A percentile compares a stretch with the other conserved stretches of the same genome.
phyloP scores from a whole-genome alignment of 1,284 basidiomycete genomes.

The Fomitiporia mediterranea region DNA sequence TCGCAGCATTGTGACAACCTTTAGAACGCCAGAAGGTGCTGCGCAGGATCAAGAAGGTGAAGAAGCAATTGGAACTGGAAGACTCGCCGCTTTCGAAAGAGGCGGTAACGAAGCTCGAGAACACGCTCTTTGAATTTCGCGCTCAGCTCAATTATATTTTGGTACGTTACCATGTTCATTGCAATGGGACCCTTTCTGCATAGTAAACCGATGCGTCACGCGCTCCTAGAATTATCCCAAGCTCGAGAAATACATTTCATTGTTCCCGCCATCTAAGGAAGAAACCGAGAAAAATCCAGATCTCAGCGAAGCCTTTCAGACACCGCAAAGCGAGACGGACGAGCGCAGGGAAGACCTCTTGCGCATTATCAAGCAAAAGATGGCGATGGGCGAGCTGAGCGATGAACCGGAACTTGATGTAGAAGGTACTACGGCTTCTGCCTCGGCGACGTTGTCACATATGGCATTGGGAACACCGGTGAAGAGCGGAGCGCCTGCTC shows the following conservation, averaged over 20 bases:
- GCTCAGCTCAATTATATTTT: constrained; percentile 83
- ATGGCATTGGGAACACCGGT: neutral
- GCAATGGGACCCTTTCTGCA: neutral
- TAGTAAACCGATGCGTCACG: constrained; percentile 6
- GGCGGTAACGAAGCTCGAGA: constrained; percentile 41
- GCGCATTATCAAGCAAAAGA: constrained; percentile 53
- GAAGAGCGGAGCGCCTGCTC: neutral
- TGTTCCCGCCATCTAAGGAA: constrained; percentile 71
- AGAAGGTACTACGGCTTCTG: neutral
- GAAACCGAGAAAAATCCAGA: constrained; percentile 27
- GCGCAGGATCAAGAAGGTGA: constrained; percentile 64
- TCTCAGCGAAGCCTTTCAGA: constrained; percentile 15
- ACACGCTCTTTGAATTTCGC: constrained; percentile 53
- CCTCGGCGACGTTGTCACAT: neutral
- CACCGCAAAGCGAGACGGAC: constrained; percentile 33
- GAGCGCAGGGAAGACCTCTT: constrained; percentile 59
- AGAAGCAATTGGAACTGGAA: constrained; percentile 41
- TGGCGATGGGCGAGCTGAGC: constrained; percentile 59
- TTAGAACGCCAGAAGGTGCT: constrained; percentile 80
- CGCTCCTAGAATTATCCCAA: constrained; percentile 68
- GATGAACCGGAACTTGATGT: constrained; percentile 54
- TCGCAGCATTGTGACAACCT: neutral
- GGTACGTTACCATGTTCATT: constrained; percentile 38
- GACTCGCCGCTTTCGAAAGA: constrained; percentile 27
- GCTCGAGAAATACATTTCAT: constrained; percentile 77